A percentile compares a stretch with the other conserved stretches of the same genome.
phyloP scores from a whole-genome alignment of 805 yeast species.

The Saturnispora halmiae region DNA sequence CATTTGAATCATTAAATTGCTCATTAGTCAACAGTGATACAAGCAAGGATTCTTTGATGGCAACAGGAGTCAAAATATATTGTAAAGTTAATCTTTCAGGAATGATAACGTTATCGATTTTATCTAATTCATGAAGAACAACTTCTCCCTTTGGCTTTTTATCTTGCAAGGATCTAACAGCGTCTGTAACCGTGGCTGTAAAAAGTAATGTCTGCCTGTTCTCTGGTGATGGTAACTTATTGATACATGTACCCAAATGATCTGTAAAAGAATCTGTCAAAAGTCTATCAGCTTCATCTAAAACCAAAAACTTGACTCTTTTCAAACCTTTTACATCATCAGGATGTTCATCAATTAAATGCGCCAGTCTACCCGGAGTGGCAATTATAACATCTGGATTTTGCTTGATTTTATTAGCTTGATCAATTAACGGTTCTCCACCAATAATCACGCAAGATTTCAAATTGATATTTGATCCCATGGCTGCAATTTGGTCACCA shows the following conservation, averaged over 20 bases:
- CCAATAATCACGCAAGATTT: slow-evolving; percentile 83
- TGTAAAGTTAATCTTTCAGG: slow-evolving; percentile 61
- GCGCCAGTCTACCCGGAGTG: slow-evolving; percentile 95
- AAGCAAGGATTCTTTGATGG: slow-evolving; percentile 84
- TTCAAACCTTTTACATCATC: slow-evolving; percentile 75
- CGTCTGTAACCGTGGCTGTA: slow-evolving; percentile 93
- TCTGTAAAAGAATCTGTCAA: slow-evolving; percentile 75
- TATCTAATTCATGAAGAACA: slow-evolving; percentile 67
- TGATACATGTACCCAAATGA: slow-evolving; percentile 66
- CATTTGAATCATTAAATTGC: slow-evolving; percentile 55
- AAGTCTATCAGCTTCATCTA: slow-evolving; percentile 94
- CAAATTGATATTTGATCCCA: slow-evolving; percentile 84
- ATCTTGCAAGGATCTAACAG: slow-evolving; percentile 72
- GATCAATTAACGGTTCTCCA: slow-evolving; percentile 89
- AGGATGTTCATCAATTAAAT: slow-evolving; percentile 77
- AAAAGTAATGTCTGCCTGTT: slow-evolving; percentile 82
- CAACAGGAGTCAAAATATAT: slow-evolving; percentile 73
- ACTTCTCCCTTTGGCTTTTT: slow-evolving; percentile 40
- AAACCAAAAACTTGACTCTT: slow-evolving; percentile 69
- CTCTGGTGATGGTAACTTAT: slow-evolving; percentile 58
- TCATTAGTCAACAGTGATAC: slow-evolving; percentile 57
- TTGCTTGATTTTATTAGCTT: slow-evolving; percentile 69
- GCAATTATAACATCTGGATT: slow-evolving; percentile 94
- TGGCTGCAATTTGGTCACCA: slow-evolving; percentile 90
- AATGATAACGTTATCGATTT: slow-evolving; percentile 65